These are phyloP conservation scores for Kodamaea jinghongensis DNA, from an alignment of 805 yeast species.

Conservation along the genomic window DNA sequence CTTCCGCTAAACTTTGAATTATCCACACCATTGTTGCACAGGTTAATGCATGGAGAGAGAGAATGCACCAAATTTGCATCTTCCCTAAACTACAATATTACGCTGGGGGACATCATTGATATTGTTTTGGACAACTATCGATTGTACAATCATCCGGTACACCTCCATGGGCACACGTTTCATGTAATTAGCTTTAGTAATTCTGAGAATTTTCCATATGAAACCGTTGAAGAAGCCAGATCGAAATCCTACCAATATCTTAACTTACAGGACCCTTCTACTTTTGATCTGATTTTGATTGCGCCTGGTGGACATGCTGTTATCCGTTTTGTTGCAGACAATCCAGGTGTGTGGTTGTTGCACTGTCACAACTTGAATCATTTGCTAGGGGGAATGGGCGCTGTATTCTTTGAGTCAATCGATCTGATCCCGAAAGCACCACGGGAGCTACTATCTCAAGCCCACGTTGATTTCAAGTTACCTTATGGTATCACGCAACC, in stretches of 20 bases:
- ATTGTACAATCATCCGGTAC: conserved; percentile 32
- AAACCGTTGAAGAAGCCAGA: conserved; percentile 24
- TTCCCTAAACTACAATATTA: conserved; percentile 13
- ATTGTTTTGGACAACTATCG: conserved; percentile 28
- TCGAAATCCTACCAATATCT: conserved; percentile 14
- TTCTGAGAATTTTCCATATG: conserved; percentile 21
- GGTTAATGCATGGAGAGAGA: conserved; percentile 9
- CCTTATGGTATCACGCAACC: conserved; percentile 1
- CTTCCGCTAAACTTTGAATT: conserved; percentile 8
- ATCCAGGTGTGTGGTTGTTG: conserved; percentile 31
- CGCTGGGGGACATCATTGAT: conserved; percentile 30
- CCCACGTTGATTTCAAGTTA: conserved; percentile 12
- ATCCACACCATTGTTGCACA: conserved; percentile 7
- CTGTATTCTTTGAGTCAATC: conserved; percentile 16
- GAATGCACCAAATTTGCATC: neutral
- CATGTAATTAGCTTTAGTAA: conserved; percentile 26
- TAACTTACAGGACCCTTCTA: conserved; percentile 22
- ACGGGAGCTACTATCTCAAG: conserved; percentile 4
- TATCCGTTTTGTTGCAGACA: conserved; percentile 29
- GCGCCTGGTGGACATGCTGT: conserved; percentile 33
- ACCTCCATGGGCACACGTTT: conserved; percentile 34
- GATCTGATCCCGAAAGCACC: conserved; percentile 14
- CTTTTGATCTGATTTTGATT: conserved; percentile 25
- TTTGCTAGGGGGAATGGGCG: conserved; percentile 32
- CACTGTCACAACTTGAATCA: conserved; percentile 38